Evolutionary conservation across 805 yeast genomes (phyloP).

Genomic region (Cyberlindnera maritima): DNA sequence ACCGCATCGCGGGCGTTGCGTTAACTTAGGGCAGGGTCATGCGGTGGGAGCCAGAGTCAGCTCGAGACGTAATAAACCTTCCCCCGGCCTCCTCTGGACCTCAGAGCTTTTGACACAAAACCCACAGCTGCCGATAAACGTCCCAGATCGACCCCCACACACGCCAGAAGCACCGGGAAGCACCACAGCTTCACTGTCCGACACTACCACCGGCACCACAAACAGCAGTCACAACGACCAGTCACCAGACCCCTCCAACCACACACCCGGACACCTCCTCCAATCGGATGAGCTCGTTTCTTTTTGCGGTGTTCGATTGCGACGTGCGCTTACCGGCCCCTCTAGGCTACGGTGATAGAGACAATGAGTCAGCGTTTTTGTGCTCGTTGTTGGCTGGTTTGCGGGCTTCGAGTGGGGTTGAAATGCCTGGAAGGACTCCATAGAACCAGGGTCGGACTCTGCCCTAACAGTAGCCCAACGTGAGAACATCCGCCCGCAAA

Average conservation of each 20-base stretch:
- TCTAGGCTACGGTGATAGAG: background rate
- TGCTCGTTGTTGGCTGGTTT: background rate
- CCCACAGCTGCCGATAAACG: background rate
- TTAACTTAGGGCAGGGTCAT: background rate
- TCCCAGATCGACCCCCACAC: background rate
- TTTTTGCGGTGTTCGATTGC: background rate
- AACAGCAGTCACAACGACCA: conserved; percentile 9
- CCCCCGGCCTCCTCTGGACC: background rate
- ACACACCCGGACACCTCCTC: conserved; percentile 5
- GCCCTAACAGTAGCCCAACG: no score
- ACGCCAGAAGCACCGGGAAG: background rate
- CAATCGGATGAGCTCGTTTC: conserved; percentile 14
- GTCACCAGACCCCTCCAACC: background rate
- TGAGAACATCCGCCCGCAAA: no score
- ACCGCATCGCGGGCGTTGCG: no score
- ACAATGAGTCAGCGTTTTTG: background rate
- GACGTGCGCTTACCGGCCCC: background rate
- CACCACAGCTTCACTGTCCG: background rate
- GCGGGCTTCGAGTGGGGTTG: no score
- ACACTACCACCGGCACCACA: background rate
- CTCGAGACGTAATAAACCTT: background rate
- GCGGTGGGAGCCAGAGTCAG: background rate
- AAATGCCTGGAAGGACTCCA: no score
- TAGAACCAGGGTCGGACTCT: no score
- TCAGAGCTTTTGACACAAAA: conserved; percentile 3